Base-by-base conservation (phyloP, 768 basidiomycete genomes). In the Suillus bovinus region DNA sequence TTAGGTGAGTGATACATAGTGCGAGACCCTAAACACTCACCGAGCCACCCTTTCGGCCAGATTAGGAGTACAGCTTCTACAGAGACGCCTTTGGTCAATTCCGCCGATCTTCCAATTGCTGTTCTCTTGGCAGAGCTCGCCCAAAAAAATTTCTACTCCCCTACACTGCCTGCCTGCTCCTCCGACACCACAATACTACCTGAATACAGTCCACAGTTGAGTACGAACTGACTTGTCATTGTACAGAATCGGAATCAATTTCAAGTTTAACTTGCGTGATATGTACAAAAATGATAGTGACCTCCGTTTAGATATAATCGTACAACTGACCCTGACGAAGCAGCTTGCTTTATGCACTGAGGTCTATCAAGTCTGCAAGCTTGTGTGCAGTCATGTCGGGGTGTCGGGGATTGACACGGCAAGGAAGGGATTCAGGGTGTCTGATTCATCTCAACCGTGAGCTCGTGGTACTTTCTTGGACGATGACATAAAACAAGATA, bases 381-480 rank as follows among this genome's bases (percentile, higher is more conserved):
- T 61, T 64, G 8, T 64, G 66, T 33, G 49, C 24, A 31, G 58
- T 63, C 67, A 66, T 65, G 27, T 55, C 61, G 31, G 69, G 62
- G 47, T 67, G 34, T 31, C 71, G 69, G 20, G 65, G 44, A 38
- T 71, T 49, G 29, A 76, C 68, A 17, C 69, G 74, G 44, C 74
- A 71, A 39, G 69, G 66, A n/a, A 73, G 65, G 24, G 66, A 65
- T 16, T 74, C 64, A 6, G 72, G 72, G 36, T 76, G 74, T 7
- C 72, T 73, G 31, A 50, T 58, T 57, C 5, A 31, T 11, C 10
- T 39, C 34, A 50, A 44, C 38, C 39, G 44, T 66, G 50, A 69
- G 58, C 41, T 20, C 36, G 42, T 38, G 24, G 44, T 52, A 49
- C 38, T 52, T 11, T 16, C 22, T 34, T 9, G 31, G 7, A 46